Evolutionary conservation across 148 eudicot species (phyloP).

Genomic region (Fallopia convolvulus): DNA sequence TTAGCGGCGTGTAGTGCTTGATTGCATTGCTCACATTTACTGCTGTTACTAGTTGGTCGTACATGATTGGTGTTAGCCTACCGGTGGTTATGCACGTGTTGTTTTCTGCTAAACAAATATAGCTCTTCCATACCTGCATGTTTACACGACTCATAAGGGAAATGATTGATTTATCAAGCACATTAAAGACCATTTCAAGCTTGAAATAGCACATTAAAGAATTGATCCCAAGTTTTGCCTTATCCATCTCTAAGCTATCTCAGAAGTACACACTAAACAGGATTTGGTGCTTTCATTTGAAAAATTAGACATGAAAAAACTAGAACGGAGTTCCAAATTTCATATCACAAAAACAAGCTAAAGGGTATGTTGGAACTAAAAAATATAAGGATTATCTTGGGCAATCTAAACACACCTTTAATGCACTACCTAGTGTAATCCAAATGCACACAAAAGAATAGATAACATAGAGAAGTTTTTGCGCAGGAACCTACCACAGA

Average conservation of each 20-base stretch:
- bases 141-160: not conserved
- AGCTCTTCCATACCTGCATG: conserved; percentile 74
- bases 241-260: not conserved
- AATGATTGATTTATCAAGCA: no score
- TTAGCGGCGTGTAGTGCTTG: conserved; percentile 63
- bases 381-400: not conserved
- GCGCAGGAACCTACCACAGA: conserved; percentile 38
- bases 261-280: not conserved
- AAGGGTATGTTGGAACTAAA: not conserved
- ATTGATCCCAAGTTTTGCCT: not conserved
- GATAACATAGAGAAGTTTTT: not conserved
- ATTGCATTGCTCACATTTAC: conserved; percentile 75
- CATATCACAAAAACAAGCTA: not conserved
- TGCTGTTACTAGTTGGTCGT: conserved; percentile 50
- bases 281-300: not conserved
- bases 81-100: conserved; percentile 56
- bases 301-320: not conserved
- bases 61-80: conserved; percentile 71
- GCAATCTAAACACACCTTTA: no score
- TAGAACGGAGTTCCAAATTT: not conserved
- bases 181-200: not conserved
- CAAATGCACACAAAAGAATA: not conserved
- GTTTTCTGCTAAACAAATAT: conserved; percentile 47
- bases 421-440: no score
- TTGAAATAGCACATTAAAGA: not conserved